Conservation (phyloP, 805 yeast genomes). For the Candida insectorum region DNA sequence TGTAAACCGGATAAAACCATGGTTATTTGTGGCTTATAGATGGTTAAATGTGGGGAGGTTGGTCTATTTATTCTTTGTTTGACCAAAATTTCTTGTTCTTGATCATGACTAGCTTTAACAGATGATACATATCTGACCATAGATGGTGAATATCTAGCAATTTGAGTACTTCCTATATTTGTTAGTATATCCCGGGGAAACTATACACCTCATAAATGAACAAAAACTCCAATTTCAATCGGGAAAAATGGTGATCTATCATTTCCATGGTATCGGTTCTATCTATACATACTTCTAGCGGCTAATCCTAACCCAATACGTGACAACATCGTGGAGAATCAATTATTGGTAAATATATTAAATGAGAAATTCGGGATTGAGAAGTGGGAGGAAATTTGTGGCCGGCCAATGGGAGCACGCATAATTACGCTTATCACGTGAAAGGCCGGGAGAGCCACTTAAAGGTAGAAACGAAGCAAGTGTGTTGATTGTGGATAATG, state of each 20-base stretch:
- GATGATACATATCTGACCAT: slow-evolving; percentile 16
- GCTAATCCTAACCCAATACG: slow-evolving; percentile 31
- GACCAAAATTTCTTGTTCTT: slow-evolving; percentile 66
- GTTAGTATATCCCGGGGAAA: slow-evolving; percentile 4
- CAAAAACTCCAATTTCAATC: too few relatives aligned
- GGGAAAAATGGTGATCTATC: too few relatives aligned
- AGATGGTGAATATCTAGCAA: slow-evolving; percentile 3
- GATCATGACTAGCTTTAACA: slow-evolving; percentile 50
- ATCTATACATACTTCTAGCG: slow-evolving; percentile 20
- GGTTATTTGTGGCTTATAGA: slow-evolving; percentile 90
- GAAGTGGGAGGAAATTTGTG: too few relatives aligned
- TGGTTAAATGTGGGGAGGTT: slow-evolving; percentile 81
- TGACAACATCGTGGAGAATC: slow-evolving; percentile 20
- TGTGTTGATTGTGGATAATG: too few relatives aligned
- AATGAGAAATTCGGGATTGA: too few relatives aligned
- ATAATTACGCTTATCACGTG: too few relatives aligned
- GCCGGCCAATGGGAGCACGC: too few relatives aligned
- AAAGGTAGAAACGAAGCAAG: too few relatives aligned
- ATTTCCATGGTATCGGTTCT: too few relatives aligned
- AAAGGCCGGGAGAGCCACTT: too few relatives aligned
- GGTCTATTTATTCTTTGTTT: slow-evolving; percentile 89
- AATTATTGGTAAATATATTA: too few relatives aligned
- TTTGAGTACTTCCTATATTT: slow-evolving; percentile 4
- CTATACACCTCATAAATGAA: too few relatives aligned
- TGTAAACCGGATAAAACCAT: slow-evolving; percentile 78